A percentile compares a stretch with the other conserved stretches of the same genome.
Evolutionary conservation across 139 green algal genomes (phyloP).

Genomic region (Chlamydomonas sphaeroides): DNA sequence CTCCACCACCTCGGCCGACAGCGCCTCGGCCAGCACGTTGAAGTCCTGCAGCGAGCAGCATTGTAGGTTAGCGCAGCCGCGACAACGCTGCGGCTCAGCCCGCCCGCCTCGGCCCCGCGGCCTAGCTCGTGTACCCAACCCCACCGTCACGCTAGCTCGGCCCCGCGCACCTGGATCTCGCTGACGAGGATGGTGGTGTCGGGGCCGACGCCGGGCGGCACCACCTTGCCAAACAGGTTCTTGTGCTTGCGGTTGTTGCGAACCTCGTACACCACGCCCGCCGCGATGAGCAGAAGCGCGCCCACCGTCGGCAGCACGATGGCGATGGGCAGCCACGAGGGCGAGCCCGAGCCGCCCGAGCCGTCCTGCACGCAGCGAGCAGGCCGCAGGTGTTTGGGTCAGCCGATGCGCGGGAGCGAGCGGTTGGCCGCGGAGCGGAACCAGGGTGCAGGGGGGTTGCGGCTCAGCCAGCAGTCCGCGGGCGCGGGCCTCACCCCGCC

Average conservation of each 20-base stretch:
- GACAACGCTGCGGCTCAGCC: too few relatives aligned
- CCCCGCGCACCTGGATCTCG: conserved; percentile 42
- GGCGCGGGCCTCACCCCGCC: not conserved
- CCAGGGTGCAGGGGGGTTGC: too few relatives aligned
- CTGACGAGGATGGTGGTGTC: conserved; percentile 45
- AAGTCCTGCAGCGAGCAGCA: not conserved
- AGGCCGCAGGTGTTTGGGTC: too few relatives aligned
- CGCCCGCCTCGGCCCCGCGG: too few relatives aligned
- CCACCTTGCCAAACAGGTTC: conserved; percentile 49
- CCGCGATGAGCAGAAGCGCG: conserved; percentile 46
- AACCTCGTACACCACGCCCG: conserved; percentile 43
- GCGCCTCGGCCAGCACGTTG: not conserved
- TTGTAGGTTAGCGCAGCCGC: too few relatives aligned
- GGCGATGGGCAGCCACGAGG: conserved; percentile 47
- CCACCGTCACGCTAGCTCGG: too few relatives aligned
- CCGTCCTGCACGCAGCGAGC: not conserved
- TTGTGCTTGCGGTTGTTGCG: conserved; percentile 56
- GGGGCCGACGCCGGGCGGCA: conserved; percentile 37
- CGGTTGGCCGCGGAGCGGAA: too few relatives aligned
- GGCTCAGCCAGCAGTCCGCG: too few relatives aligned
- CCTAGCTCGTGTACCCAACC: too few relatives aligned
- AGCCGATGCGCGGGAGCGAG: too few relatives aligned
- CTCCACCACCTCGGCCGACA: conserved; percentile 18
- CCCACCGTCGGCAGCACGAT: conserved; percentile 50
- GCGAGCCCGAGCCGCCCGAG: conserved; percentile 8